Evolutionary conservation across 1,284 basidiomycete species (phyloP).

Genomic region (Trametes sp.): DNA sequence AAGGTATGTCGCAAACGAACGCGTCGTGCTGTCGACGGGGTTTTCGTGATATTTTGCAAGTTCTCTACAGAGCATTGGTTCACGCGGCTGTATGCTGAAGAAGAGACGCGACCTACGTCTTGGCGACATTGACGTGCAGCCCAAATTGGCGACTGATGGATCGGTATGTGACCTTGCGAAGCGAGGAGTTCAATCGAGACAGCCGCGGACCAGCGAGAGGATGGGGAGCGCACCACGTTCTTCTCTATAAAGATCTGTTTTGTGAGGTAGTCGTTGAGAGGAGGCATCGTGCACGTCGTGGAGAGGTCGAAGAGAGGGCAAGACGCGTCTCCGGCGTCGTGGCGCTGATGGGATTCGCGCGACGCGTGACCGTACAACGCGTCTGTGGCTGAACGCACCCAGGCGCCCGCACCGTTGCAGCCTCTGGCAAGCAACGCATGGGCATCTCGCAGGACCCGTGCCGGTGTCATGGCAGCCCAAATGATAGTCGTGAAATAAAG

Average conservation of each 20-base stretch:
- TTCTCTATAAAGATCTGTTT: slow-evolving; percentile 69
- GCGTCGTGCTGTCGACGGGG: slow-evolving; percentile 48
- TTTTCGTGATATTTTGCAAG: slow-evolving; percentile 62
- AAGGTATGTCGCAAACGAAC: slow-evolving; percentile 69
- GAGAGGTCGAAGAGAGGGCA: neutral
- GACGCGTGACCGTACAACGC: slow-evolving; percentile 29
- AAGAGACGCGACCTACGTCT: slow-evolving; percentile 62
- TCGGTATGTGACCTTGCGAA: slow-evolving; percentile 72
- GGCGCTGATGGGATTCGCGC: slow-evolving; percentile 11
- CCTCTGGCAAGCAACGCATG: too few species aligned
- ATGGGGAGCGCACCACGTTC: slow-evolving; percentile 58
- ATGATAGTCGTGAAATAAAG: too few species aligned
- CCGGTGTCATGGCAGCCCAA: too few species aligned
- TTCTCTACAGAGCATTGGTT: slow-evolving; percentile 51
- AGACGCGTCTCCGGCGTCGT: slow-evolving; percentile 14
- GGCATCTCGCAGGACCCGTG: too few species aligned
- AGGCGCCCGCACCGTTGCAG: neutral
- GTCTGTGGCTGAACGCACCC: slow-evolving; percentile 25
- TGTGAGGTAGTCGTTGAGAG: slow-evolving; percentile 61
- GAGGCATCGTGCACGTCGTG: slow-evolving; percentile 48
- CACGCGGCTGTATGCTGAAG: neutral
- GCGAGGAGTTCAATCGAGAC: neutral
- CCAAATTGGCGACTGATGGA: slow-evolving; percentile 71
- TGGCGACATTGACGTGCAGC: slow-evolving; percentile 76
- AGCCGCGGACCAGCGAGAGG: neutral